Evolutionary conservation across 164 flowering plant species (phyloP), one percentile per base, ranked within the genome.

Genomic region (Protea cynaroides): DNA sequence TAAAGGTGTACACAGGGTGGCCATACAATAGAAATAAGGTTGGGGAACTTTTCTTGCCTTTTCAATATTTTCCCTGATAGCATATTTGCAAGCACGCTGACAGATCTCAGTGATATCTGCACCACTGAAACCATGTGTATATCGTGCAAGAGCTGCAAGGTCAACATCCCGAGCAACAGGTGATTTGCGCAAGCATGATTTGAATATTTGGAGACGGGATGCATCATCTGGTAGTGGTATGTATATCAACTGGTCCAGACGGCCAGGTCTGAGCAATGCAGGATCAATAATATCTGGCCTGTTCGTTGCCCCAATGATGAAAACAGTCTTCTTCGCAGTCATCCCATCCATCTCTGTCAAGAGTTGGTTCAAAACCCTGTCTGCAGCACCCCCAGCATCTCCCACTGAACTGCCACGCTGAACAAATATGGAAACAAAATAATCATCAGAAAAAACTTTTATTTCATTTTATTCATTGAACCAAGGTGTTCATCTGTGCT

Each of bases 281-380:
- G 90, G 83, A 55, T 85, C 90, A 37, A 85, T 83, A 25, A 85
- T 85, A 58, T 85, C 90, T 0, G 87, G 90, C 71, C 90, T 78
- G 71, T 85, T 85, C 36, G 86, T 85, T 51, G 90, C 90, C 3
- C 87, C 90, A 11, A 85, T 83, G 53, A 83, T 85, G 46, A 85
- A 85, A 49, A 85, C 90, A 4, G 87, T 85, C 60, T 85, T 85
- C 72, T 85, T 85, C 0, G 87, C 90, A 4, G 72, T 74, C 87
- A 85, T 83, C 1, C 87, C 87, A 75, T 85, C 90, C 90, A 85
- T 85, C 69, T 85, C 90, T 9, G 87, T 85, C 72, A 85, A 73
- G 7, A 85, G 80, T 60, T 83, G 90, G 70, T 85, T 85, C 78
- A 85, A 71, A 59, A 85, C 90, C 66, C 90, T 74, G 62, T 85